A percentile compares a stretch with the other conserved stretches of the same genome.
These are phyloP conservation scores for Cutaneotrichosporon sp. DNA, from an alignment of 1,284 basidiomycete species.

Conservation along the genomic window DNA sequence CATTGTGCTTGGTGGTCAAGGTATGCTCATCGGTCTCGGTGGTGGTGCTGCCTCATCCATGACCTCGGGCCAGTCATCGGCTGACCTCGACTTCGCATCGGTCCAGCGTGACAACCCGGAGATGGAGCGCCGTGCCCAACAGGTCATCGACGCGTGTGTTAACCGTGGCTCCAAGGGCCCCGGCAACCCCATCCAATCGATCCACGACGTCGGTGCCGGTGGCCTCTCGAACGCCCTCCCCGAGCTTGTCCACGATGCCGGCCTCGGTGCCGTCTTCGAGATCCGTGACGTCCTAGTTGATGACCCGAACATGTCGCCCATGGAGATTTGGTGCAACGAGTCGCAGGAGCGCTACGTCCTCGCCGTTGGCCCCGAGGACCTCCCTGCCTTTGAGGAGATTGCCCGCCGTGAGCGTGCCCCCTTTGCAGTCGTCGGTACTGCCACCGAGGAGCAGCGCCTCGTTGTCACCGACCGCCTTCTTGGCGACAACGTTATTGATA, in stretches of 20 bases:
- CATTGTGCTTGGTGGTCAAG: constrained; percentile 94
- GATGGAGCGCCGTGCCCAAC: constrained; percentile 95
- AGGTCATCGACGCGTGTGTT: constrained; percentile 92
- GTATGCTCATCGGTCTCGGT: constrained; percentile 93
- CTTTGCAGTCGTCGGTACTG: constrained; percentile 78
- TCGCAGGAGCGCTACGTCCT: constrained; percentile 97
- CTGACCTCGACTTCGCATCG: constrained; percentile 93
- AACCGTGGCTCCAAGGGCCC: constrained; percentile 58
- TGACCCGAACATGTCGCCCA: constrained; percentile 91
- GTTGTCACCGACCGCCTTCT: constrained; percentile 87
- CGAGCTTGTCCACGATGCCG: constrained; percentile 93
- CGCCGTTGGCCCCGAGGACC: constrained; percentile 66
- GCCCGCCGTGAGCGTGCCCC: constrained; percentile 89
- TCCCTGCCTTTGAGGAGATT: constrained; percentile 67
- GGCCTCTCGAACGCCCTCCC: constrained; percentile 95
- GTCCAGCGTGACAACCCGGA: constrained; percentile 98
- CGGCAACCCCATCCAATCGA: constrained; percentile 83
- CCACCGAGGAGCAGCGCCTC: constrained; percentile 76
- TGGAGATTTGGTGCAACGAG: constrained; percentile 99
- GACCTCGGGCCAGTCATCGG: constrained; percentile 79
- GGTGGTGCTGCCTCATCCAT: constrained; percentile 95
- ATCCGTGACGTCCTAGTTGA: constrained; percentile 90
- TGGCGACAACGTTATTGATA: constrained; percentile 74
- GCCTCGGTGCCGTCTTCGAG: constrained; percentile 88
- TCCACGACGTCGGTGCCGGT: constrained; percentile 97